A percentile compares a stretch with the other conserved stretches of the same genome.
These are phyloP conservation scores for Forsythia suspensa DNA, from an alignment of 257 asterid species.

Conservation along the genomic window DNA sequence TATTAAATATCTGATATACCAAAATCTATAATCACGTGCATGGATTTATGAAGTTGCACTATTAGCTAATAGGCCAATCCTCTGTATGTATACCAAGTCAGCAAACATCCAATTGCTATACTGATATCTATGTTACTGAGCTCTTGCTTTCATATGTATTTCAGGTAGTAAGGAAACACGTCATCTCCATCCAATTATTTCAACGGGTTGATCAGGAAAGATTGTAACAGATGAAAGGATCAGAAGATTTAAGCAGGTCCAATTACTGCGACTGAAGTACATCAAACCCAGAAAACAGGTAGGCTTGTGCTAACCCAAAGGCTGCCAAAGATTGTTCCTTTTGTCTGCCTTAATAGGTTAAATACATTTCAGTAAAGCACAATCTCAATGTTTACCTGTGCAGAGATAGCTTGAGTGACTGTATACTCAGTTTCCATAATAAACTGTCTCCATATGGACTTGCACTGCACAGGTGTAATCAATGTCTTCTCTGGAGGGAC, in stretches of 20 bases:
- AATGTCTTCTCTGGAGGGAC: slow-evolving; percentile 53
- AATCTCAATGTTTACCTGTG: slow-evolving; percentile 40
- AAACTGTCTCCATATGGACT: slow-evolving; percentile 59
- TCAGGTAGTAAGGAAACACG: not conserved
- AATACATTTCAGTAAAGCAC: not conserved
- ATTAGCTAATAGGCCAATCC: not conserved
- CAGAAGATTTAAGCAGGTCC: not conserved
- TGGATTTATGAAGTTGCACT: not conserved
- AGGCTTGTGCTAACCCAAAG: not conserved
- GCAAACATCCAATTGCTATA: too few relatives aligned
- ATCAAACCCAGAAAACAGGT: not conserved
- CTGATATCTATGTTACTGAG: not conserved
- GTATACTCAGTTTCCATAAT: slow-evolving; percentile 56
- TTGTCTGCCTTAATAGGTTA: not conserved
- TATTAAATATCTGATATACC: not conserved
- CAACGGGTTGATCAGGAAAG: not conserved
- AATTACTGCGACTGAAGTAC: not conserved
- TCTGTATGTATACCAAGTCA: too few relatives aligned
- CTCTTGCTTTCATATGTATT: not conserved
- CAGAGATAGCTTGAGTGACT: slow-evolving; percentile 57
- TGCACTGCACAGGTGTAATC: slow-evolving; percentile 67
- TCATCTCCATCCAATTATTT: not conserved
- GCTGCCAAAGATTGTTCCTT: not conserved
- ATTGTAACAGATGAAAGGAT: not conserved
- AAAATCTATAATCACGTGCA: not conserved